Conservation (phyloP, 768 basidiomycete genomes). For the Collybia mongolica region DNA sequence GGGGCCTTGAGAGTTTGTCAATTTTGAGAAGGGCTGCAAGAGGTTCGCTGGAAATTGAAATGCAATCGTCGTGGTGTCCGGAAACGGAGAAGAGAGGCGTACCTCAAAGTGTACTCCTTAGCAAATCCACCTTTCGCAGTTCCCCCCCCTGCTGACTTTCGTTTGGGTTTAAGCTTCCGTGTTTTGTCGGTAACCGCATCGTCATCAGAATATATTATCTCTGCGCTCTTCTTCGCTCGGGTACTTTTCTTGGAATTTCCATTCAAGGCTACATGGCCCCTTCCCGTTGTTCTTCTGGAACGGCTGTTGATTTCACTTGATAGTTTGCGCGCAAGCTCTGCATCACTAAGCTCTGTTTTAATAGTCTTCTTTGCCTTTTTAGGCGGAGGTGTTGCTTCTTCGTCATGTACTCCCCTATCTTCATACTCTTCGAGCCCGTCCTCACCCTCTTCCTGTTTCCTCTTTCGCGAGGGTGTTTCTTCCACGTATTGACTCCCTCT, state of each 20-base stretch:
- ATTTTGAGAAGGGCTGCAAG: conserved; percentile 68
- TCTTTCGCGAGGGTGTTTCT: conserved; percentile 29
- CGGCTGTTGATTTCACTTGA: conserved; percentile 70
- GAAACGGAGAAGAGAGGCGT: conserved; percentile 10
- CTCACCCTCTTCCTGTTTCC: conserved; percentile 34
- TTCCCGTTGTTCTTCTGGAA: conserved; percentile 44
- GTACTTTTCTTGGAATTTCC: conserved; percentile 40
- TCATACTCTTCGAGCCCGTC: conserved; percentile 28
- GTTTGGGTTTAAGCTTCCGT: conserved; percentile 31
- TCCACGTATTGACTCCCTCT: conserved; percentile 27
- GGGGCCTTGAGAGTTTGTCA: conserved; percentile 77
- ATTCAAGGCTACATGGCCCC: conserved; percentile 34
- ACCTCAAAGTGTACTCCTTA: conserved; percentile 79
- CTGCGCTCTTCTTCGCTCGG: conserved; percentile 54
- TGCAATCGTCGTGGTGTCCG: background rate
- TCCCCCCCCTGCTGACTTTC: conserved; percentile 41
- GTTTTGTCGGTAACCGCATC: conserved; percentile 38
- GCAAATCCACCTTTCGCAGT: conserved; percentile 71
- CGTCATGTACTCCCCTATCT: conserved; percentile 22
- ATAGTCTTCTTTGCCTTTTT: conserved; percentile 52
- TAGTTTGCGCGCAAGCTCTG: conserved; percentile 67
- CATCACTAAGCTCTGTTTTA: conserved; percentile 63
- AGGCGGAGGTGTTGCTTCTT: conserved; percentile 30
- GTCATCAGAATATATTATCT: conserved; percentile 50
- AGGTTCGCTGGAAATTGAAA: conserved; percentile 51